These are phyloP conservation scores for Blastocystis sp. DNA, from an alignment of 352 stramenopile species.

Conservation along the genomic window DNA sequence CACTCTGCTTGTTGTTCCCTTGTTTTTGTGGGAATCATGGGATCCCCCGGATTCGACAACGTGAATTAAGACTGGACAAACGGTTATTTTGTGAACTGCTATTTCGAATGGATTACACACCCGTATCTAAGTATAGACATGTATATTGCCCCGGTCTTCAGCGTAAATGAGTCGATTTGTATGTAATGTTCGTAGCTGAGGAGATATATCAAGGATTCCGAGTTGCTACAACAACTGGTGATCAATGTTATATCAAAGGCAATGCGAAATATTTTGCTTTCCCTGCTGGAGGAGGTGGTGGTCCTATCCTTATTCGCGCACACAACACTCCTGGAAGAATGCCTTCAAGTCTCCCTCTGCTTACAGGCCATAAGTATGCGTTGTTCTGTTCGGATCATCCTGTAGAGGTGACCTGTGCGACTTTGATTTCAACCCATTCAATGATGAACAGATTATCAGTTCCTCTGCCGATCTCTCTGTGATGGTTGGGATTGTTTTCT, in stretches of 20 bases:
- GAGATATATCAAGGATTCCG: constrained; percentile 71
- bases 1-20: no score
- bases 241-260: constrained; percentile 99
- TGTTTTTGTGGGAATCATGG: neutral
- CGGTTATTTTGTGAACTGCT: neutral
- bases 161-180: neutral
- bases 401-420: constrained; percentile 79
- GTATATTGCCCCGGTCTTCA: constrained; percentile 48
- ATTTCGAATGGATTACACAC: constrained; percentile 11
- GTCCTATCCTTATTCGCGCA: constrained; percentile 66
- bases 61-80: neutral
- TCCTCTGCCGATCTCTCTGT: constrained; percentile 20
- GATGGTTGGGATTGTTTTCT: neutral
- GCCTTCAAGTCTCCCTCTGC: constrained; percentile 72
- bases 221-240: constrained; percentile 88
- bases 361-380: constrained; percentile 85
- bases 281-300: constrained; percentile 78
- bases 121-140: constrained; percentile 59
- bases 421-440: constrained; percentile 98
- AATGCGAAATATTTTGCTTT: constrained; percentile 99
- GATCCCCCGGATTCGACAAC: neutral
- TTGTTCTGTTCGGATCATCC: neutral
- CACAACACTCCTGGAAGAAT: constrained; percentile 65
- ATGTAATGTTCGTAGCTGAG: constrained; percentile 52
- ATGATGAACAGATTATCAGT: constrained; percentile 73